phyloP scores from a whole-genome alignment of 2,329 filamentous ascomycete genomes.

The Hypoxylon sp. region DNA sequence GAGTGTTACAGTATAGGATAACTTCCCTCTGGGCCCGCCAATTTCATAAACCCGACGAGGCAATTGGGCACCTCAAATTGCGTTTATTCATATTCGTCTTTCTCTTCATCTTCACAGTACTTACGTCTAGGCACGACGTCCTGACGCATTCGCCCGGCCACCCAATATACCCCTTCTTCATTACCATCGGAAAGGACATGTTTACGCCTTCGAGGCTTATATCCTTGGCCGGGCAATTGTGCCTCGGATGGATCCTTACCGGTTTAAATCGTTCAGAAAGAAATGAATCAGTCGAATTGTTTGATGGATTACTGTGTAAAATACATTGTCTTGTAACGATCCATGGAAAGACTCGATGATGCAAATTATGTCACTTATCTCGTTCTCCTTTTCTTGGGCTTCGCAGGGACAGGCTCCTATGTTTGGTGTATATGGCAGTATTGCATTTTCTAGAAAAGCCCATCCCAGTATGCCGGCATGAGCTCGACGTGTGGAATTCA shows the following conservation, averaged over 20 bases:
- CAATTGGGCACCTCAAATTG: neutral
- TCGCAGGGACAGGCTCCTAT: neutral
- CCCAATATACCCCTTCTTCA: conserved; percentile 36
- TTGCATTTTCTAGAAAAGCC: neutral
- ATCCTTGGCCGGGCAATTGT: conserved; percentile 11
- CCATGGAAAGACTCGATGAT: conserved; percentile 19
- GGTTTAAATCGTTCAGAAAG: conserved; percentile 6
- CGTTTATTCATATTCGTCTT: conserved; percentile 7
- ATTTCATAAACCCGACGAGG: conserved; percentile 16
- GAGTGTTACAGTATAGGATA: conserved; percentile 29
- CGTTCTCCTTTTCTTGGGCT: neutral
- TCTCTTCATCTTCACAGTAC: conserved; percentile 13
- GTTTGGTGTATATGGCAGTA: neutral
- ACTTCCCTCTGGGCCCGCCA: conserved; percentile 14
- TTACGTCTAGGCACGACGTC: conserved; percentile 11
- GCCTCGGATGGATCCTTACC: conserved; percentile 8
- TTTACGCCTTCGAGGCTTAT: conserved; percentile 20
- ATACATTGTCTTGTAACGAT: conserved; percentile 17
- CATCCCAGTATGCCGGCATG: too few relatives aligned
- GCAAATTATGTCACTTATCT: conserved; percentile 3
- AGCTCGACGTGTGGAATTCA: too few relatives aligned
- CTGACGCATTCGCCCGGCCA: conserved; percentile 7
- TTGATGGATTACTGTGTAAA: conserved; percentile 34
- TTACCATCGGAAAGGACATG: conserved; percentile 24
- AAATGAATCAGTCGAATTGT: conserved; percentile 9